Evolutionary conservation across 176 grass and related monocot genomes (phyloP).

Genomic region (Urochloa ruziziensis): DNA sequence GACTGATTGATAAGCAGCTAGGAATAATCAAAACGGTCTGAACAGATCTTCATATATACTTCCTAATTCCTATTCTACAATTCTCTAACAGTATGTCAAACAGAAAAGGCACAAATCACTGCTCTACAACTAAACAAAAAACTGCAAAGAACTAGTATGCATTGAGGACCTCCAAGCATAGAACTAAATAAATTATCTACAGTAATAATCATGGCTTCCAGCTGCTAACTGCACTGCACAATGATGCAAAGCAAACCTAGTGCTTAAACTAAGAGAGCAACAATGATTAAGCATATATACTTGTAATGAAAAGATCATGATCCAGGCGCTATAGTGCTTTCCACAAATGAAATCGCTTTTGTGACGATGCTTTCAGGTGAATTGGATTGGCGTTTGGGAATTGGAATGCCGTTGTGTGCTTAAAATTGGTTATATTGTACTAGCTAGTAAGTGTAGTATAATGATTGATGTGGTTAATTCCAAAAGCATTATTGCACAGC

Average conservation of each 20-base stretch:
- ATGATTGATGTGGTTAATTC: too few species aligned
- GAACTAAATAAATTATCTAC: neutral
- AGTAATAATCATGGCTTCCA: conserved; percentile 16
- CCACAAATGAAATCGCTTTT: neutral
- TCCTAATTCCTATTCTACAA: neutral
- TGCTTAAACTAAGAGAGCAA: conserved; percentile 30
- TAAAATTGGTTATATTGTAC: neutral
- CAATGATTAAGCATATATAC: conserved; percentile 34
- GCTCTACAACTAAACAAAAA: neutral
- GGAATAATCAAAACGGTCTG: neutral
- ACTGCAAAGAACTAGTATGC: neutral
- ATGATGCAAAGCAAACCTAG: conserved; percentile 39
- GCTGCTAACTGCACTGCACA: neutral
- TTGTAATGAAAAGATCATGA: conserved; percentile 21
- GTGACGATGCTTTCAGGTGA: neutral
- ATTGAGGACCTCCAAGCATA: neutral
- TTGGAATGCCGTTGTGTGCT: neutral
- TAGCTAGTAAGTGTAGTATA: too few species aligned
- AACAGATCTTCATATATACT: neutral
- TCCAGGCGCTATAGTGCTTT: neutral
- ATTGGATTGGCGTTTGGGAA: neutral
- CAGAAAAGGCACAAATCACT: neutral
- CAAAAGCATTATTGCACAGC: neutral
- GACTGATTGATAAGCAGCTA: neutral
- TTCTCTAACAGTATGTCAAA: neutral